These are phyloP conservation scores for Albifimbria verrucaria DNA, from an alignment of 2,329 filamentous ascomycete species.

Conservation along the genomic window DNA sequence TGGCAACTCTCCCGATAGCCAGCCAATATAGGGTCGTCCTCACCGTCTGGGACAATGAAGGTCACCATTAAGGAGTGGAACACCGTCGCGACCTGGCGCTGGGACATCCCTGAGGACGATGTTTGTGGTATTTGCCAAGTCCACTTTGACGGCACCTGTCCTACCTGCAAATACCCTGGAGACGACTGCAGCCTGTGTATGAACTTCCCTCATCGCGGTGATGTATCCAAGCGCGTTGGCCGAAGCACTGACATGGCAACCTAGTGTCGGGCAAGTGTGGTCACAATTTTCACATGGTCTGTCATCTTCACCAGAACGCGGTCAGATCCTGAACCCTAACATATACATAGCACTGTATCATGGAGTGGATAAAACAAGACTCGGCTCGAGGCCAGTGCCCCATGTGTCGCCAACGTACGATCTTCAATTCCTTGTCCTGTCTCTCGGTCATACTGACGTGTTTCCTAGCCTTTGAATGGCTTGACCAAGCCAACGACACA, in stretches of 20 bases:
- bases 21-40: too few species aligned
- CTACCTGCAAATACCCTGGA: conserved; percentile 95
- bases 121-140: conserved; percentile 98
- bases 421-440: not conserved
- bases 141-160: conserved; percentile 95
- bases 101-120: conserved; percentile 96
- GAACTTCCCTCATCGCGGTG: conserved; percentile 26
- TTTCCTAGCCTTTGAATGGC: conserved; percentile 38
- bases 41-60: conserved; percentile 63
- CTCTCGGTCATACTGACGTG: conserved; percentile 7
- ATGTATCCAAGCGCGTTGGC: too few species aligned
- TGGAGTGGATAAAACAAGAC: conserved; percentile 95
- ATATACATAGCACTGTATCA: conserved; percentile 86
- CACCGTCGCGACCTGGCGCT: conserved; percentile 92
- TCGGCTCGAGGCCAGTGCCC: conserved; percentile 90
- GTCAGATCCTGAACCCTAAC: not conserved
- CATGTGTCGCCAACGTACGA: conserved; percentile 91
- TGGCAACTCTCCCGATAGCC: too few species aligned
- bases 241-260: too few species aligned
- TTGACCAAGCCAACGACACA: conserved; percentile 30
- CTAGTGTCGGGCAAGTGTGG: conserved; percentile 93
- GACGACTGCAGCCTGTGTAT: conserved; percentile 90
- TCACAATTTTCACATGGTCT: conserved; percentile 95
- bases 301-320: conserved; percentile 13
- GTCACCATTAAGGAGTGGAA: conserved; percentile 93